Base-by-base conservation (phyloP, 345 rosid species). In the Leavenworthia alabamica region DNA sequence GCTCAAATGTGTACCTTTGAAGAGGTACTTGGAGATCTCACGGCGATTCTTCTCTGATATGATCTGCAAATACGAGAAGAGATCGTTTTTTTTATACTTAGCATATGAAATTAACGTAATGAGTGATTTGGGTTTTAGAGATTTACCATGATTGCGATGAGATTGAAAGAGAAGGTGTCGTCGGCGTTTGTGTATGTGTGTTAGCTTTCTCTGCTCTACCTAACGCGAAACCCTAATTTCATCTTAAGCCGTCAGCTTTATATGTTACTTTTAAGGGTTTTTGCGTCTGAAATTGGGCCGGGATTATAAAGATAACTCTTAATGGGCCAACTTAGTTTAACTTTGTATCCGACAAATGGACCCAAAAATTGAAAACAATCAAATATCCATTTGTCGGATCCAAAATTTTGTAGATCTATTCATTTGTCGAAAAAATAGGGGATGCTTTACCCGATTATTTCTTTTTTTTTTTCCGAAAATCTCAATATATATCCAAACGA, bases 11-110 rank as follows among this genome's bases (percentile, higher is more conserved):
- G n/a, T n/a, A 90, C 97, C 97, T 88, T 88, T 88, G 61, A 90
- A 90, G 81, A 90, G 94, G 85, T 88, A 88, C 79, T 90, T 88
- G 62, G 84, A 90, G 76, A 88, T 88, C 78, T 84, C 89, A n/a
- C 96, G 85, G 23, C 97, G 90, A 61, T 88, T 88, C 79, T 85
- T 86, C 83, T 88, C 96, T 1, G 97, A 44, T 6, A 88, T 88
- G 71, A 90, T 88, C 97, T 90, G 76, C 16, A 53, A 45, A 36
- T 16, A 32, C 5, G 41, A 60, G 32, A 11, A 53, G 14, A 20
- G 8, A 39, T 5, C 0, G 4, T 39, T 27, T n/a, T n/a, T 48
- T 3, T 0, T 27, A 7, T 50, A 27, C 49, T 0, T 10, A 50
- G 28, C 39, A 48, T 40, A 27, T n/a, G 55, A 24, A 65, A 12